Evolutionary conservation across 306 rosid species (phyloP).

Genomic region (Casuarina glauca): DNA sequence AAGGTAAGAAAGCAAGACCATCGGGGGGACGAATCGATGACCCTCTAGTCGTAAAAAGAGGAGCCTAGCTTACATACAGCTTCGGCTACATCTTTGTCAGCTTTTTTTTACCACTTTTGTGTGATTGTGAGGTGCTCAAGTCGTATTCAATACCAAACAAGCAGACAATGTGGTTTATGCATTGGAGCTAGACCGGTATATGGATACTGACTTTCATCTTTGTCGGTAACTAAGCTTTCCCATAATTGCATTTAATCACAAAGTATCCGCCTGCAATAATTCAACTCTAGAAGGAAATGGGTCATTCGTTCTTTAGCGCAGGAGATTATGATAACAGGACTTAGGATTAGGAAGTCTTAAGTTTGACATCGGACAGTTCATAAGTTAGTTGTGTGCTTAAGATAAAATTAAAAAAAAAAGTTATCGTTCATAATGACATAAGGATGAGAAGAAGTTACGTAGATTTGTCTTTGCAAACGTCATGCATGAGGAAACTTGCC

Average conservation of each 20-base stretch:
- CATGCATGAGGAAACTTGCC: slow-evolving; percentile 35
- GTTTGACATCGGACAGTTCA: no score
- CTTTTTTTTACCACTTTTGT: slow-evolving; percentile 6
- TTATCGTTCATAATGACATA: neutral
- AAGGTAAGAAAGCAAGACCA: neutral
- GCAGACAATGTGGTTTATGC: slow-evolving; percentile 3
- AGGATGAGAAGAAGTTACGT: neutral
- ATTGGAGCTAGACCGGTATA: neutral
- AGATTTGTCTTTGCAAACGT: neutral
- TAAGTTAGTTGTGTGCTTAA: neutral
- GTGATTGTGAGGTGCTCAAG: slow-evolving; percentile 33
- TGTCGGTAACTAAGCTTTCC: slow-evolving; percentile 14
- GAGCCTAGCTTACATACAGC: neutral
- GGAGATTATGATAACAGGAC: no score
- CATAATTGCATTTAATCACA: no score
- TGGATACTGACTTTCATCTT: neutral
- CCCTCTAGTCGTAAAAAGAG: neutral
- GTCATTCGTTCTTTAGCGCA: no score
- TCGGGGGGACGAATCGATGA: neutral
- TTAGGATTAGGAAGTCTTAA: no score
- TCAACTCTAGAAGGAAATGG: neutral
- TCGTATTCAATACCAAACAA: slow-evolving; percentile 13
- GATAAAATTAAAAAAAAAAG: neutral
- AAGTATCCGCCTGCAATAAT: neutral
- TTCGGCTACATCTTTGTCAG: neutral